phyloP scores from a whole-genome alignment of 225 moss, liverwort and hornwort species.

The Antitrichia curtipendula region DNA sequence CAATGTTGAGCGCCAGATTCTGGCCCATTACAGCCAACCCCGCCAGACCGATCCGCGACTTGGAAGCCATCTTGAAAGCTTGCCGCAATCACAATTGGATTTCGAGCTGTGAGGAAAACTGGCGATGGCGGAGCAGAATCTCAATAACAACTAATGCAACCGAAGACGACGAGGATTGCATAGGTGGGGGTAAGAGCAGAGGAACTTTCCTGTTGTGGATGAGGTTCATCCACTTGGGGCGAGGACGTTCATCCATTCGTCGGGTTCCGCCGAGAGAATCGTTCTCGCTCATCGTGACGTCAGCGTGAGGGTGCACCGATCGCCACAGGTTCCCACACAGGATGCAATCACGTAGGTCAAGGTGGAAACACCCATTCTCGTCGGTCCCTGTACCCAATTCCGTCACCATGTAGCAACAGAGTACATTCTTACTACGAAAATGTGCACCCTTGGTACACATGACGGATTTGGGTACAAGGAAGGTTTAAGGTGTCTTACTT shows the following conservation, averaged over 20 bases:
- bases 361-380: too few species aligned
- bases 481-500: too few species aligned
- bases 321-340: neutral
- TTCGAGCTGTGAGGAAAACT: neutral
- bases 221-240: neutral
- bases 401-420: too few species aligned
- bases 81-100: neutral
- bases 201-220: neutral
- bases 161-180: too few species aligned
- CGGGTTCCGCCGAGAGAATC: too few species aligned
- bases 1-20: conserved; percentile 82
- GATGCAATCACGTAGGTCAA: too few species aligned
- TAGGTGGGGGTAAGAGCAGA: neutral
- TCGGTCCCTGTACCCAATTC: too few species aligned
- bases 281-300: neutral
- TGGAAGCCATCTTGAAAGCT: conserved; percentile 15
- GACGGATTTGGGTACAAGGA: too few species aligned
- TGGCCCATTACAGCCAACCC: conserved; percentile 92
- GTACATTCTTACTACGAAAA: too few species aligned
- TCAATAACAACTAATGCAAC: neutral
- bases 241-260: neutral
- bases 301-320: neutral
- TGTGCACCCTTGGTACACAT: too few species aligned
- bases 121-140: neutral
- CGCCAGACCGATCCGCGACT: conserved; percentile 64